Base-by-base conservation (phyloP, 352 stramenopile species). In the Globisporangium splendens region DNA sequence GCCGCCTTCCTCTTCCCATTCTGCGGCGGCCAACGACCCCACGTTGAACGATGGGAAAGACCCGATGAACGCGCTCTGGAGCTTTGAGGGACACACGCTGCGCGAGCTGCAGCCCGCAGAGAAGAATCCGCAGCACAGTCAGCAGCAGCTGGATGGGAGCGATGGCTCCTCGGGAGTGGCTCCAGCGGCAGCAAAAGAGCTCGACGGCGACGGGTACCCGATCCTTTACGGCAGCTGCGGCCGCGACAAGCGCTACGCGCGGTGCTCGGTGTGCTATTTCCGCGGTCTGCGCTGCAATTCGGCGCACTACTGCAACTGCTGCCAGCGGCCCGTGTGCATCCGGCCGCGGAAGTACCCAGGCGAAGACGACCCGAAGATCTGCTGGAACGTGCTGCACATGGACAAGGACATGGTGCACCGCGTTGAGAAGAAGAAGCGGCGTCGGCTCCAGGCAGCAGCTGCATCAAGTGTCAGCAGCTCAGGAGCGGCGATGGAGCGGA, bases 381-480 rank as follows among this genome's bases (percentile, higher is more conserved):
- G 77, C 65, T 90, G 80, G 80, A 90, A 90, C 46, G 80, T 90
- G 59, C 69, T 90, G 39, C 80, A 90, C 56, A 78, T 87, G 72
- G 80, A 90, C 65, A 77, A 82, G 44, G 80, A 87, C 47, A 88
- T 90, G 73, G 61, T 90, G 22, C 73, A 86, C 24, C 80, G 80
- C 50, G 80, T 88, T 15, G 72, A 87, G 62, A 90, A 88, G 61
- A 86, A 81, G 57, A 84, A 83, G 46, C 77, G 78, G 42, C 73
- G 80, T 41, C 79, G 76, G 38, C 38, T 86, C 49, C 70, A 81
- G 47, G 56, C 48, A 18, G 15, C 21, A 49, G 38, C 3, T 57
- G 14, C 46, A 13, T 44, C 39, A 43, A 35, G 39, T 17, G 46
- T 47, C 33, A 47, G 22, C 50, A 21, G 18, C 8, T 35, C 33